Evolutionary conservation across 2,329 filamentous ascomycete genomes (phyloP), one percentile per base, ranked within the genome.

Genomic region (Hypoxylon sp.): DNA sequence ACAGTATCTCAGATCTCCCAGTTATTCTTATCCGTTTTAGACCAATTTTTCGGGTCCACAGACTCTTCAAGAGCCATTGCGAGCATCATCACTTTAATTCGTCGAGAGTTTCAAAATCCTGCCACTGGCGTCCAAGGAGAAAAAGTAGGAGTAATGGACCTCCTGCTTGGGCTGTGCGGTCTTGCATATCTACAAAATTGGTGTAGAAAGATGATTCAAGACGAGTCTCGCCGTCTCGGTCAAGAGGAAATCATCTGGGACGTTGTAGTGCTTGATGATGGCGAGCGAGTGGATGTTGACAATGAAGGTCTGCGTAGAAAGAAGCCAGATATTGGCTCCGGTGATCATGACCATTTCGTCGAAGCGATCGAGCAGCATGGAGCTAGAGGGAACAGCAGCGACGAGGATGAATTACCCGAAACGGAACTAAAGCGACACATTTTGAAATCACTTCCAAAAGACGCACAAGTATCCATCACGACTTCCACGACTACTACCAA

Each of bases 21-120:
- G 63, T 77, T 89, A 30, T 77, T 89, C 0, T 78, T 91, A 7
- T 83, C 83, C 2, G 84, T 85, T 0, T 78, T 91, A 20, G 88
- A 91, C 72, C 85, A 88, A 67, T 84, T 90, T 38, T 85, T 91
- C 26, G 89, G 89, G 12, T 89, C 87, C 2, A 91, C 89, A n/a
- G 89, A 91, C 73, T 89, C 88, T 1, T 90, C 88, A 1, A 80
- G 88, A 40, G 88, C 89, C 9, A 89, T 91, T 62, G 87, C 88
- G 2, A 88, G 87, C 73, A 90, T 91, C 71, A 83, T 91, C 68
- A 85, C 85, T 0, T 78, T 91, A 30, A 84, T 91, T 48, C 83
- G 87, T 28, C 83, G 87, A 61, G 89, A 91, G 74, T 89, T 91
- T 62, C 83, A 85, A 54, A 88, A 89, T 61, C 87, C 88, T 0